These are phyloP conservation scores for Ascochyta fabae DNA, from an alignment of 2,329 filamentous ascomycete species.

Conservation along the genomic window DNA sequence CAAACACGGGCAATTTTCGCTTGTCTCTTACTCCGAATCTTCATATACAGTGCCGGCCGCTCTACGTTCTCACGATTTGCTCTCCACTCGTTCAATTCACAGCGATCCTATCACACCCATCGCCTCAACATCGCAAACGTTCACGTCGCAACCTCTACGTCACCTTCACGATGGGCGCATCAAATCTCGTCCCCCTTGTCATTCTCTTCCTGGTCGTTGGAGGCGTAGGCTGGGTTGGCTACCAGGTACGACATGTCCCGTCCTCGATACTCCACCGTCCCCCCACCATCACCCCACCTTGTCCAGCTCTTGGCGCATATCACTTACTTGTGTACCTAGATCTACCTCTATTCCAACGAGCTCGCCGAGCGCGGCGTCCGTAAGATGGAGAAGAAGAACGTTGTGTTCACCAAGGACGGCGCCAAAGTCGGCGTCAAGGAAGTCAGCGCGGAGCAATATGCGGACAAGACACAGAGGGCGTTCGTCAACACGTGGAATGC, in stretches of 20 bases:
- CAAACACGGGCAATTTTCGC: slow-evolving; percentile 4
- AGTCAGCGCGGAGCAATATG: slow-evolving; percentile 71
- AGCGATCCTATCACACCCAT: not conserved
- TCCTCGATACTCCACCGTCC: not conserved
- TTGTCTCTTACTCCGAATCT: not conserved
- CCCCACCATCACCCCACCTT: not conserved
- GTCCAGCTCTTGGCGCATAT: not conserved
- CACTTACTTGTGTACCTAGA: slow-evolving; percentile 38
- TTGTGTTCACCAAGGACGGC: slow-evolving; percentile 77
- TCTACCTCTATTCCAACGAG: slow-evolving; percentile 72
- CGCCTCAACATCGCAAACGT: not conserved
- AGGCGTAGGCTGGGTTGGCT: slow-evolving; percentile 68
- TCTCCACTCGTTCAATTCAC: not conserved
- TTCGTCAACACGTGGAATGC: slow-evolving; percentile 60
- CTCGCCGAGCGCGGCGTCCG: slow-evolving; percentile 70
- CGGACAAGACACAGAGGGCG: slow-evolving; percentile 72
- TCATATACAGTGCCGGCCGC: not conserved
- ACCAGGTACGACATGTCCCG: slow-evolving; percentile 57
- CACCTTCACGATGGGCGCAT: slow-evolving; percentile 43
- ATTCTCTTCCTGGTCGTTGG: slow-evolving; percentile 66
- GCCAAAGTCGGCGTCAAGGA: slow-evolving; percentile 74
- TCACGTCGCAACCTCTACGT: slow-evolving; percentile 9
- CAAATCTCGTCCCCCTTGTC: slow-evolving; percentile 69
- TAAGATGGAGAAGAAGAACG: slow-evolving; percentile 77
- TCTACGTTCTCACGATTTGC: not conserved